Evolutionary conservation across 1,284 basidiomycete genomes (phyloP), one percentile per base, ranked within the genome.

Genomic region (Phylloboletellus chloephorus): DNA sequence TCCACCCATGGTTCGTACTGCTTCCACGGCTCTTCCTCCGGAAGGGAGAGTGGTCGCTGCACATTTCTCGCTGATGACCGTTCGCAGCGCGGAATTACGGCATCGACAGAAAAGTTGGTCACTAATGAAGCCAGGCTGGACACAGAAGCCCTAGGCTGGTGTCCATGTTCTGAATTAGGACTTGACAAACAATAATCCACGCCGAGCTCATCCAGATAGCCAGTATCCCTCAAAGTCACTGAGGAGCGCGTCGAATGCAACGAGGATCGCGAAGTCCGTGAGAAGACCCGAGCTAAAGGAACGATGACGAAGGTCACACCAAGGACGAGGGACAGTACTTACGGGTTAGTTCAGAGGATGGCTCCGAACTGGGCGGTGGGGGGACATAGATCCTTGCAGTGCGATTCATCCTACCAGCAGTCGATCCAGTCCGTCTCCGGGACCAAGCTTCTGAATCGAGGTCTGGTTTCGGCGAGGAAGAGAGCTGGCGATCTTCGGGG

Each of bases 111-210:
- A 20, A 69, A 60, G 31, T 73, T 70, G 0, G 78, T 77, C 62
- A 76, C 64, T 49, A 79, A 59, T 2, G 81, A 80, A 34, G 73
- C 72, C 47, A 84, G 66, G 45, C 78, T 83, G 32, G 66, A 68
- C 40, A 76, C 67, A 5, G 79, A 81, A 31, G 67, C 66, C 24
- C 75, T 57, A 21, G 59, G 50, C 5, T 39, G 54, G 44, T 49
- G 54, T n/a, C 53, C 50, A 39, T 61, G 52, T 31, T 64, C 63
- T 7, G 61, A 53, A 26, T 60, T 58, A 7, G 62, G 56, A 36
- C 54, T 50, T 7, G 71, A 65, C 16, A 77, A 52, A 15, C 56
- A 56, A n/a, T 76, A 50, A 23, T 67, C 57, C 3, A 77, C 61
- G 13, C 60, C 71, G 9, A 61, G 56, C 29, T 61, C 62, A 7